These are phyloP conservation scores for Sungouiozyma ichnusensis DNA, from an alignment of 805 yeast species.

Conservation along the genomic window DNA sequence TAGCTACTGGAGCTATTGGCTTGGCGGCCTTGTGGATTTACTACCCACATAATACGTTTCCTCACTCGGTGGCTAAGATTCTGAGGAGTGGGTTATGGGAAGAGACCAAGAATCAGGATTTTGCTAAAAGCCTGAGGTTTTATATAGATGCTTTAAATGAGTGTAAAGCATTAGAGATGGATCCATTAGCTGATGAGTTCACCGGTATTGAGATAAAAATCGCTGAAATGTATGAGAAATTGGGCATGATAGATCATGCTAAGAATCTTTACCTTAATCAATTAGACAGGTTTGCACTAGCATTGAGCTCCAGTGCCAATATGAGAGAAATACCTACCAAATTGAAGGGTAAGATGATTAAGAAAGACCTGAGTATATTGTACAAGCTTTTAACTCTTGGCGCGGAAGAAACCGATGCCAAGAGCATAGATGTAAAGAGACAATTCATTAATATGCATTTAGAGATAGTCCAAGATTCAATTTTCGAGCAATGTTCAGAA, in stretches of 20 bases:
- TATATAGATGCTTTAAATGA: constrained; percentile 65
- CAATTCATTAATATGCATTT: constrained; percentile 49
- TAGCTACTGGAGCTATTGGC: constrained; percentile 12
- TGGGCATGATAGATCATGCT: constrained; percentile 53
- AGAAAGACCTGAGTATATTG: constrained; percentile 56
- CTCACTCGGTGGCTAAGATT: constrained; percentile 56
- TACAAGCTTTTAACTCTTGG: constrained; percentile 30
- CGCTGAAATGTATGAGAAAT: constrained; percentile 72
- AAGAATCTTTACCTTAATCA: constrained; percentile 53
- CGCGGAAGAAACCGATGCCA: constrained; percentile 35
- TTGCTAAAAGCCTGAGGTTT: constrained; percentile 50
- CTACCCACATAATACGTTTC: constrained; percentile 64
- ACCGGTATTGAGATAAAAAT: constrained; percentile 81
- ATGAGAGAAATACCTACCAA: neutral
- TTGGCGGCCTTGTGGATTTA: constrained; percentile 32
- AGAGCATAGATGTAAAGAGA: constrained; percentile 34
- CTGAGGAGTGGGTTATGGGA: constrained; percentile 73
- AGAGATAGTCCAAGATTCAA: constrained; percentile 48
- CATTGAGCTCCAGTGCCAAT: constrained; percentile 29
- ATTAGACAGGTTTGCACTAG: constrained; percentile 42
- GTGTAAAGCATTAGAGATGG: constrained; percentile 43
- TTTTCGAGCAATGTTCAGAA: constrained; percentile 2
- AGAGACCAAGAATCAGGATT: constrained; percentile 49
- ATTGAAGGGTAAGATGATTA: constrained; percentile 40
- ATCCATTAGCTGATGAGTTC: constrained; percentile 57